Evolutionary conservation across 768 basidiomycete genomes (phyloP), one percentile per base, ranked within the genome.

Genomic region (Agrocybe praecox): DNA sequence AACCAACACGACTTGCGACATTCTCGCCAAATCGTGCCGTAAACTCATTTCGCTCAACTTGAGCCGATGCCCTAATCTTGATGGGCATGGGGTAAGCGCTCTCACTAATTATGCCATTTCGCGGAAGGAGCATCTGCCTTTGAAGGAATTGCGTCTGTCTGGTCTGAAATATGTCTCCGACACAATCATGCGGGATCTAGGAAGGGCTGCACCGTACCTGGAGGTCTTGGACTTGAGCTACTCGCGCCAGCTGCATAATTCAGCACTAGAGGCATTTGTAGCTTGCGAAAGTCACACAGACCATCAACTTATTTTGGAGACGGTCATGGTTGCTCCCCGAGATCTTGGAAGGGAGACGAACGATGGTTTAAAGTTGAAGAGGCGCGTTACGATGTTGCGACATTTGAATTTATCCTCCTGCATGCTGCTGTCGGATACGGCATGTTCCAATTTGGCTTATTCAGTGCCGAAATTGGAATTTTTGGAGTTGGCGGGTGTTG

Each of bases 141-240:
- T 96, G 55, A 85, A 78, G 67, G 82, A 84, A 45, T 77, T 96
- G 26, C 76, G 85, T 21, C 59, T 94, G 23, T 88, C 83, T 7
- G 92, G 90, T 0, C 67, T 97, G 56, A 83, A 79, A 65, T 74
- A 82, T 52, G 70, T 87, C 49, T 74, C 79, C 15, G 88, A 90
- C 63, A 73, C 76, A 11, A 80, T 81, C 63, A 82, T 96, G 81
- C 69, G 76, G n/a, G 72, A 74, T 10, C 74, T 95, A 33, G 93
- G 89, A 6, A 81, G 75, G 60, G 87, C 83, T 2, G 81, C 89
- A 0, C 90, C 90, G 18, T 74, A 77, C 63, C 80, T 96, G 19
- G 90, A 93, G 69, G 82, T 92, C 17, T 75, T 96, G 19, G 94
- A 96, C 69, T 72, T 94, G 58, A 90, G 89, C 71, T 89, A 90